Conservation (phyloP, 257 asterid species). For the Nicotiana noctiflora region DNA sequence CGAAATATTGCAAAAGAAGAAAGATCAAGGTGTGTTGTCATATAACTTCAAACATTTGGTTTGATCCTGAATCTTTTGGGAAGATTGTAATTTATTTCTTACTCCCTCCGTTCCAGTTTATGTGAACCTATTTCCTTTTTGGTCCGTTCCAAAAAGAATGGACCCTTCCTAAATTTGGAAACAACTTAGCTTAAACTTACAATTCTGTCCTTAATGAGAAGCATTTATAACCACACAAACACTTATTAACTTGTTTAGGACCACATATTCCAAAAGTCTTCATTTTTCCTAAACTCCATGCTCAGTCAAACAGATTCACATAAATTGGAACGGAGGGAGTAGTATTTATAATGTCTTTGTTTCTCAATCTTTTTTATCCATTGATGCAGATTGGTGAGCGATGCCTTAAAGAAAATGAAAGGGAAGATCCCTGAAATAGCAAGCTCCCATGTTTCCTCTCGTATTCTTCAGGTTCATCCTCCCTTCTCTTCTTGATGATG, state of each 20-base stretch:
- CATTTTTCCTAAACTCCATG: no score
- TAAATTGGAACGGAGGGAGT: no score
- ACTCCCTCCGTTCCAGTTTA: no score
- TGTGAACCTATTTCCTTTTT: no score
- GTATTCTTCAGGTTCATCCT: slow-evolving; percentile 79
- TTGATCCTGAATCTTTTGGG: background rate
- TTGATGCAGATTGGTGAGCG: slow-evolving; percentile 54
- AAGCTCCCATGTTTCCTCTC: slow-evolving; percentile 76
- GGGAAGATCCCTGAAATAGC: slow-evolving; percentile 94
- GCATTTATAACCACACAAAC: no score
- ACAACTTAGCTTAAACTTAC: no score
- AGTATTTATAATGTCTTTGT: background rate
- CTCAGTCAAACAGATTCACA: no score
- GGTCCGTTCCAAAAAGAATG: no score
- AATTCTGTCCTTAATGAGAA: no score
- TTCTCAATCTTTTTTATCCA: background rate
- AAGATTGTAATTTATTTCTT: background rate
- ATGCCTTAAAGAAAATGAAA: slow-evolving; percentile 76
- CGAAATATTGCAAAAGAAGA: slow-evolving; percentile 70
- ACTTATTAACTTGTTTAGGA: no score
- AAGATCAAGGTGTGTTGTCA: slow-evolving; percentile 52
- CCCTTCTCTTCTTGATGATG: background rate
- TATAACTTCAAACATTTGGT: background rate
- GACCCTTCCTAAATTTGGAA: no score
- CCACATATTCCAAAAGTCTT: no score